phyloP scores from a whole-genome alignment of 2,329 filamentous ascomycete genomes.

The Lachnellula suecica region DNA sequence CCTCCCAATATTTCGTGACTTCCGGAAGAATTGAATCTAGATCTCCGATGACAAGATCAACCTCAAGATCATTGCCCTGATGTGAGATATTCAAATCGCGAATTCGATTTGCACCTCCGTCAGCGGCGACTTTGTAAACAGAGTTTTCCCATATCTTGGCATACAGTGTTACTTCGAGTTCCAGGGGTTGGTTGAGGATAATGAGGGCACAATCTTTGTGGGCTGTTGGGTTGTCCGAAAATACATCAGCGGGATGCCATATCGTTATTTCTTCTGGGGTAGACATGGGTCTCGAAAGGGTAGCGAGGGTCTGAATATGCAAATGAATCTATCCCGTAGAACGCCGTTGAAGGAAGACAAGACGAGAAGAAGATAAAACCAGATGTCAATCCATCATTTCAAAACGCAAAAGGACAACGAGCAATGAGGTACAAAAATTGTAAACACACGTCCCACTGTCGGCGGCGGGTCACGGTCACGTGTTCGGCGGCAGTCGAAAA shows the following conservation, averaged over 20 bases:
- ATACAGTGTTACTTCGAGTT: conserved; percentile 37
- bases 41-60: conserved; percentile 79
- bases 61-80: conserved; percentile 52
- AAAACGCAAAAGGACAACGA: conserved; percentile 3
- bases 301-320: background rate
- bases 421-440: no score
- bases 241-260: conserved; percentile 38
- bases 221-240: conserved; percentile 16
- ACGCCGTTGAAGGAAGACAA: background rate
- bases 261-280: conserved; percentile 1
- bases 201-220: conserved; percentile 48
- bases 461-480: no score
- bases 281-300: background rate
- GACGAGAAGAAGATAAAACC: background rate
- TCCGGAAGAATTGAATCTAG: conserved; percentile 75
- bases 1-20: conserved; percentile 50
- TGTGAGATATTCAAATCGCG: conserved; percentile 37
- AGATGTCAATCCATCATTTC: background rate
- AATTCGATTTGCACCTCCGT: conserved; percentile 86
- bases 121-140: conserved; percentile 70
- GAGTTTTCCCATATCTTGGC: conserved; percentile 22
- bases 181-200: conserved; percentile 61
- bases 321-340: background rate
- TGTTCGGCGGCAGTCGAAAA: background rate
- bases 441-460: background rate